Conservation (phyloP, 176 grass and related monocot genomes). For the Musa beccarii region DNA sequence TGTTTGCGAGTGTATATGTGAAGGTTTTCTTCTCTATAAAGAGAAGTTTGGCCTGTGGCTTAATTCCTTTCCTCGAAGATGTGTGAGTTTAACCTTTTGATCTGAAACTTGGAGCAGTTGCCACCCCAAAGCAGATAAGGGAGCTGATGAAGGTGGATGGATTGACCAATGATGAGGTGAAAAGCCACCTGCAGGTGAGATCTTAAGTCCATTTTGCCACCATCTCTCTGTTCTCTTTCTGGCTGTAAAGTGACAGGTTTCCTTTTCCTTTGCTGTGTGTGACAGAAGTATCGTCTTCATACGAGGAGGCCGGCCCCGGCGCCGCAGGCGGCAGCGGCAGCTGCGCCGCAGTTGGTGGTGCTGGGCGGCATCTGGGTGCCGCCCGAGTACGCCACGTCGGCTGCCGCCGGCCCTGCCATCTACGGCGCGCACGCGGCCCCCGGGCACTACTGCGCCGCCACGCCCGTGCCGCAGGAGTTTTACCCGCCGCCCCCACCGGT, state of each 20-base stretch:
- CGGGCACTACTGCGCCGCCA: constrained; percentile 39
- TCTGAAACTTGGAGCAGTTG: constrained; percentile 5
- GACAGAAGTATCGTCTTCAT: constrained; percentile 42
- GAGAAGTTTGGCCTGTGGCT: too few species aligned
- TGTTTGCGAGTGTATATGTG: not conserved
- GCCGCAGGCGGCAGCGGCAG: constrained; percentile 16
- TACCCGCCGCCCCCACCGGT: constrained; percentile 32
- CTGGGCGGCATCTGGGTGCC: constrained; percentile 45
- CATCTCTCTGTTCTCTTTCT: not conserved
- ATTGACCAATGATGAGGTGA: constrained; percentile 21
- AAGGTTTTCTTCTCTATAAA: too few species aligned
- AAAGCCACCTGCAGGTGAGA: constrained; percentile 17
- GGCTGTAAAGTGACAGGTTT: not conserved
- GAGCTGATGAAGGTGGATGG: constrained; percentile 20
- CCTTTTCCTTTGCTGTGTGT: not conserved
- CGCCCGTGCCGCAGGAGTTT: constrained; percentile 51
- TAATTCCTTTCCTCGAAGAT: too few species aligned
- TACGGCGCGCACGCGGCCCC: constrained; percentile 9
- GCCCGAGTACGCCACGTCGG: constrained; percentile 27
- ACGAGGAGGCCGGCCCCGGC: constrained; percentile 28
- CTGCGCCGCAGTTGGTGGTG: constrained; percentile 32
- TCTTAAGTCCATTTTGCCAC: not conserved
- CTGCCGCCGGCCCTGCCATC: constrained; percentile 5
- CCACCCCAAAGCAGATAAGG: constrained; percentile 12
- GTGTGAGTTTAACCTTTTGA: not conserved